Evolutionary conservation across 2,329 filamentous ascomycete species (phyloP), one percentile per base, ranked within the genome.

Genomic region (Cladosporium sp.): DNA sequence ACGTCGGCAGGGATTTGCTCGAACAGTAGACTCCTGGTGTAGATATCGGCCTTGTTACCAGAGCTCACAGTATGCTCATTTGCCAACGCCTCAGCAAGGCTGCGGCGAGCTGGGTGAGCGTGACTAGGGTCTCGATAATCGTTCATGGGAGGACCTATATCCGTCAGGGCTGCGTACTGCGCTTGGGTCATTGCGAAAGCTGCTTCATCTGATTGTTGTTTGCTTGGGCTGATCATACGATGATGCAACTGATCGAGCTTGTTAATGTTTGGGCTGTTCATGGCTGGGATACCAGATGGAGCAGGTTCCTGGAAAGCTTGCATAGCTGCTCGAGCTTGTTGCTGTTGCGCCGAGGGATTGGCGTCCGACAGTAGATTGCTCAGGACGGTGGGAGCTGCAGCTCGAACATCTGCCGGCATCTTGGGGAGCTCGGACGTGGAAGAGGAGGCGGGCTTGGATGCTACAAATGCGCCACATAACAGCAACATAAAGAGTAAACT

Each of bases 381-480:
- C 65, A 95, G 86, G 24, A 95, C 86, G 24, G 88, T 87, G 60
- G 91, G 90, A 15, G 92, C 92, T 49, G 91, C 91, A 70, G 87
- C 89, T 67, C 91, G 90, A 65, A 95, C 88, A 72, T 94, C 91
- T 65, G 94, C 90, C 41, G 92, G 90, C 76, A 94, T 90, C 65
- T 87, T 87, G 60, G 91, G 91, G 72, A 96, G 89, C 71, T 88
- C 87, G 47, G 89, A 87, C n/a, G 86, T 82, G 18, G 89, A 84
- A 54, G 88, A 87, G 71, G 88, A 88, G 24, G 89, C 84, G 54
- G 89, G 88, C 80, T 93, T 96, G 36, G 94, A 97, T 68, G 95
- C 90, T 73, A 98, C 93, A 76, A 97, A 97, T 63, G 95, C 95
- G 76, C 95, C 95, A 70, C 97, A 93, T 64, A 99, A 90, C 76